phyloP scores from a whole-genome alignment of 2,329 filamentous ascomycete genomes.

The Cordyceps militaris region DNA sequence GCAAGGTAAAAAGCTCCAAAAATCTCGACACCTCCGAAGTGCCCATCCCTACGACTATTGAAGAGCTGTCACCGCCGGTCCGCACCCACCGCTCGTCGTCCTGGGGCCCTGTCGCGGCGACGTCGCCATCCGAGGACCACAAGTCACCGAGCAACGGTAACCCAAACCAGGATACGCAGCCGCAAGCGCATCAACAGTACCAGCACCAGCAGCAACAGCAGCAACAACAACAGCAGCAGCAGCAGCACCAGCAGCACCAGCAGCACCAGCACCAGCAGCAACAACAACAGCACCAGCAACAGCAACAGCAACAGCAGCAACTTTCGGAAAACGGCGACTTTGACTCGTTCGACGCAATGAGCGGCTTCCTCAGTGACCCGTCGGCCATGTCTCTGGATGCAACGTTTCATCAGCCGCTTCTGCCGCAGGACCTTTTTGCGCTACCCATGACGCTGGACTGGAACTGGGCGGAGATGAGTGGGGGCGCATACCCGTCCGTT shows the following conservation, averaged over 20 bases:
- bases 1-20: constrained; percentile 9
- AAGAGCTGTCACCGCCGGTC: constrained; percentile 24
- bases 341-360: constrained; percentile 38
- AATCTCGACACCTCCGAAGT: constrained; percentile 10
- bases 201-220: background rate
- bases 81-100: constrained; percentile 20
- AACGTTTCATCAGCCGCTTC: constrained; percentile 72
- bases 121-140: constrained; percentile 9
- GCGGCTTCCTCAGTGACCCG: constrained; percentile 27
- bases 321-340: constrained; percentile 31
- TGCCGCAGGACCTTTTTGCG: constrained; percentile 90
- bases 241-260: constrained; percentile 9
- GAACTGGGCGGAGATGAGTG: constrained; percentile 66
- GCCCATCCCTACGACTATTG: constrained; percentile 15
- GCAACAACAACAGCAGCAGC: constrained; percentile 6
- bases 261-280: constrained; percentile 1
- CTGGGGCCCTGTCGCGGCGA: constrained; percentile 17
- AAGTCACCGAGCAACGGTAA: constrained; percentile 3
- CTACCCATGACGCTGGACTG: constrained; percentile 95
- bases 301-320: constrained; percentile 5
- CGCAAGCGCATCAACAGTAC: background rate
- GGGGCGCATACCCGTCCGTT: constrained; percentile 56
- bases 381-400: constrained; percentile 18
- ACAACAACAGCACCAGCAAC: background rate
- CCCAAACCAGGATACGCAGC: background rate